Conservation (phyloP, 108 stramenopile species). For the Chaetoceros muelleri region DNA sequence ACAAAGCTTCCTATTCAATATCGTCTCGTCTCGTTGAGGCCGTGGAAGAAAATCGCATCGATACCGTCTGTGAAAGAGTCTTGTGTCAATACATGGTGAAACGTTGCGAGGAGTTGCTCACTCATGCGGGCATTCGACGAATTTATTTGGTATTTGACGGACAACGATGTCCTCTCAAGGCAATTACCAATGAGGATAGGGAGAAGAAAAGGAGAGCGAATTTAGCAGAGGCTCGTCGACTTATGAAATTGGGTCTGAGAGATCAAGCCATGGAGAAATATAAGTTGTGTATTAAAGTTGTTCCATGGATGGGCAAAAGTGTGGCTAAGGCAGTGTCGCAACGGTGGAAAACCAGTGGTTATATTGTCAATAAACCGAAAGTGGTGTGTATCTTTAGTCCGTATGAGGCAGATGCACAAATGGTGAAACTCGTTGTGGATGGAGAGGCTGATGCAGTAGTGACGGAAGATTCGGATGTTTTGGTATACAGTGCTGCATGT, state of each 20-base stretch:
- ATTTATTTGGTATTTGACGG: conserved; percentile 81
- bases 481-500: conserved; percentile 62
- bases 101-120: conserved; percentile 57
- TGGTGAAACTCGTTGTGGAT: conserved; percentile 74
- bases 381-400: conserved; percentile 79
- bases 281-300: conserved; percentile 56
- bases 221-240: conserved; percentile 48
- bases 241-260: conserved; percentile 18
- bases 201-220: conserved; percentile 39
- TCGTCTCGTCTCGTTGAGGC: conserved; percentile 63
- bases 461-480: conserved; percentile 86
- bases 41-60: conserved; percentile 25
- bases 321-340: conserved; percentile 23
- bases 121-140: conserved; percentile 20
- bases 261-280: conserved; percentile 62
- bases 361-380: conserved; percentile 4
- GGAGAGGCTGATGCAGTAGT: conserved; percentile 79
- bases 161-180: conserved; percentile 68
- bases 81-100: conserved; percentile 45
- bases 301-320: conserved; percentile 36
- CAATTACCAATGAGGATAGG: conserved; percentile 53
- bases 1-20: conserved; percentile 74
- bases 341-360: background rate
- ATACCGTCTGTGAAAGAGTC: conserved; percentile 33
- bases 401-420: conserved; percentile 96